phyloP scores from a whole-genome alignment of 2,329 filamentous ascomycete species.

The Botrytis fabae region DNA sequence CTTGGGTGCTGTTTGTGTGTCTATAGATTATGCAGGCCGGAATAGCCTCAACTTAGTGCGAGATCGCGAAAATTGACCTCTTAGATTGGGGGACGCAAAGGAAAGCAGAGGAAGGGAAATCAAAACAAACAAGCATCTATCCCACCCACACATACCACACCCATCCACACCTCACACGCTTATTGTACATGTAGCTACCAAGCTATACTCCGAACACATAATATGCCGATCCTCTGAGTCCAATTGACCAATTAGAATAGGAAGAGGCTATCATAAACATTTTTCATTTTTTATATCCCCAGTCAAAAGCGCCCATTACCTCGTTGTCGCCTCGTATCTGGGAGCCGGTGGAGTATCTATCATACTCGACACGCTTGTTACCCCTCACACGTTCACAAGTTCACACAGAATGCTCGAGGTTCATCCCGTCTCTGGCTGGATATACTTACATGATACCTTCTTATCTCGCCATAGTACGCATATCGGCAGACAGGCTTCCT shows the following conservation, averaged over 20 bases:
- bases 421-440: constrained; percentile 9
- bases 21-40: constrained; percentile 16
- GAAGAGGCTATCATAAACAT: not conserved
- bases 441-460: constrained; percentile 14
- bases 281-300: not conserved
- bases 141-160: no score
- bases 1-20: not conserved
- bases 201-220: not conserved
- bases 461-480: constrained; percentile 10
- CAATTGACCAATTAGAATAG: constrained; percentile 1
- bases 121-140: constrained; percentile 12
- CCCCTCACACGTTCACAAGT: not conserved
- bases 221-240: not conserved
- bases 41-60: not conserved
- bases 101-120: not conserved
- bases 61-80: not conserved
- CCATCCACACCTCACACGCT: not conserved
- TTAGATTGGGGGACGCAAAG: not conserved
- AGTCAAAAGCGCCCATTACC: not conserved
- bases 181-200: not conserved
- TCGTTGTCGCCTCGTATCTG: constrained; percentile 18
- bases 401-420: not conserved
- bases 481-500: not conserved
- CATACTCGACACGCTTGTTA: not conserved
- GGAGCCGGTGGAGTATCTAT: not conserved